Evolutionary conservation across 306 rosid genomes (phyloP).

Genomic region (Chamaecrista fasciculata): DNA sequence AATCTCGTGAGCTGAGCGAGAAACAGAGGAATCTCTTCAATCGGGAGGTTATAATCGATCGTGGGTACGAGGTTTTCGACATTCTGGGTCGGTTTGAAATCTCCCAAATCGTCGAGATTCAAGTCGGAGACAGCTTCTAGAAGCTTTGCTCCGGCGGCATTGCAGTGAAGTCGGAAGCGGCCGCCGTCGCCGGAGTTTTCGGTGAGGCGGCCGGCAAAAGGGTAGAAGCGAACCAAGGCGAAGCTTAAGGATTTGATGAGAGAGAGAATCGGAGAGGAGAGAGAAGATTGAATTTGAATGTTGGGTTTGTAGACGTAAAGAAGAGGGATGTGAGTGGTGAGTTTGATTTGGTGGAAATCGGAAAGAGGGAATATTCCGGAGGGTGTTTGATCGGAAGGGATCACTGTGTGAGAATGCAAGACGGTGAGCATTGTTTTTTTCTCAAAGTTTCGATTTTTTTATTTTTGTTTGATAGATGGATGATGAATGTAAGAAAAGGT

Average conservation of each 20-base stretch:
- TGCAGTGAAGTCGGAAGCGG: neutral
- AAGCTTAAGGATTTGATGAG: neutral
- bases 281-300: neutral
- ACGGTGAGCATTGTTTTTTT: neutral
- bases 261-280: neutral
- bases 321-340: neutral
- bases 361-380: constrained; percentile 3
- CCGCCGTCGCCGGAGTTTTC: neutral
- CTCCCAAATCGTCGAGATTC: neutral
- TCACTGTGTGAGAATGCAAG: neutral
- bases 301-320: neutral
- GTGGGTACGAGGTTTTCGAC: neutral
- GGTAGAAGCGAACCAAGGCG: neutral
- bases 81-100: neutral
- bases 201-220: neutral
- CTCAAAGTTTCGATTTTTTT: no score
- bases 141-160: neutral
- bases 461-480: no score
- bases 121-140: neutral
- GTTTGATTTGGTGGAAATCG: neutral
- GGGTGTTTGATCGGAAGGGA: neutral
- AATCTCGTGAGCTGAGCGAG: neutral
- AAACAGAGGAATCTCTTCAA: neutral
- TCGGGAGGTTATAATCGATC: neutral
- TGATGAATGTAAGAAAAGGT: no score